Percentiles rank a stretch among this genome's conserved stretches.
These are phyloP conservation scores for Clathrus columnatus DNA, from an alignment of 768 basidiomycete genomes.

Conservation along the genomic window DNA sequence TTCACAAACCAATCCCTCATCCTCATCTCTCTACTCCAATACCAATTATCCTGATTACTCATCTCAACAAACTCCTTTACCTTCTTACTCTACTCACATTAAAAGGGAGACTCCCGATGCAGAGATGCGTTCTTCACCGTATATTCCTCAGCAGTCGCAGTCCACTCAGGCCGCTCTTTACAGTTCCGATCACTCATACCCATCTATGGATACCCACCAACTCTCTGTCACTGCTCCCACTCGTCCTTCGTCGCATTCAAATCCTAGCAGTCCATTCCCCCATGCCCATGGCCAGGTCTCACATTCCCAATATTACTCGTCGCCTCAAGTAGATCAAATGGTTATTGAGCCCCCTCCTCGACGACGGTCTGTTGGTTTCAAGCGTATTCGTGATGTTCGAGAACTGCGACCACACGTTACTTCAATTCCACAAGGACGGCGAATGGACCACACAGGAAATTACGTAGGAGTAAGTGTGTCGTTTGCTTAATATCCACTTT, in stretches of 20 bases:
- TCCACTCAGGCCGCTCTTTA: conserved; percentile 1
- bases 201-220: conserved; percentile 23
- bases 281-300: conserved; percentile 40
- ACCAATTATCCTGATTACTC: conserved; percentile 6
- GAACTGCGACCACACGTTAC: conserved; percentile 76
- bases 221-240: conserved; percentile 38
- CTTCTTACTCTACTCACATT: conserved; percentile 3
- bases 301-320: conserved; percentile 40
- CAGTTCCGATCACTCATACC: conserved; percentile 8
- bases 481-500: background rate
- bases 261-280: conserved; percentile 65
- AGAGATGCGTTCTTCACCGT: conserved; percentile 33
- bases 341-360: conserved; percentile 58
- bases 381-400: conserved; percentile 63
- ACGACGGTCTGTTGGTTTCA: conserved; percentile 67
- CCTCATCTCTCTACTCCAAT: background rate
- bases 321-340: conserved; percentile 57
- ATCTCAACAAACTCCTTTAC: background rate
- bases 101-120: conserved; percentile 3
- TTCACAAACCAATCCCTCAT: background rate
- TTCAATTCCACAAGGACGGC: conserved; percentile 49
- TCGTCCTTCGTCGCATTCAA: conserved; percentile 53
- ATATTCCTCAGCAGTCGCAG: conserved; percentile 39
- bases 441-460: conserved; percentile 68
- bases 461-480: conserved; percentile 66